phyloP scores from a whole-genome alignment of 2,329 filamentous ascomycete genomes.

The Monilinia polystroma region DNA sequence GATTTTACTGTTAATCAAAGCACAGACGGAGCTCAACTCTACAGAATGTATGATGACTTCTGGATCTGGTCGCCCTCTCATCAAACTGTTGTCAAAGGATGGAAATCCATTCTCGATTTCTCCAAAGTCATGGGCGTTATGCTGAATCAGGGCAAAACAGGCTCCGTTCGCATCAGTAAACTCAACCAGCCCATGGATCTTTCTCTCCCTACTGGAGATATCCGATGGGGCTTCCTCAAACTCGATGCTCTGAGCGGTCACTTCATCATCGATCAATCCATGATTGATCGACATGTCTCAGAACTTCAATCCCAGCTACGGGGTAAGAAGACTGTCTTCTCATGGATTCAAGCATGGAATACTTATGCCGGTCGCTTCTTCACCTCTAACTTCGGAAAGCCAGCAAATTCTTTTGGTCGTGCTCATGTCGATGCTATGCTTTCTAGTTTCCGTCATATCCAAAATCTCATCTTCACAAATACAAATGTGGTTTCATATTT shows the following conservation, averaged over 20 bases:
- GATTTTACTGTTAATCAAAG: slow-evolving; percentile 63
- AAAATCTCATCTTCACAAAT: slow-evolving; percentile 49
- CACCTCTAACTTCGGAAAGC: slow-evolving; percentile 55
- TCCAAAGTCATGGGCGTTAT: slow-evolving; percentile 54
- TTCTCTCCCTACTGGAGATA: slow-evolving; percentile 51
- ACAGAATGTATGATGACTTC: slow-evolving; percentile 64
- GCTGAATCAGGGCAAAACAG: slow-evolving; percentile 59
- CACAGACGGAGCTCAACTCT: slow-evolving; percentile 54
- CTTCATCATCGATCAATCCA: slow-evolving; percentile 55
- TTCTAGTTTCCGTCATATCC: slow-evolving; percentile 51
- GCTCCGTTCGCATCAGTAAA: slow-evolving; percentile 46
- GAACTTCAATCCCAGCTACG: slow-evolving; percentile 56
- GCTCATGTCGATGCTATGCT: slow-evolving; percentile 57
- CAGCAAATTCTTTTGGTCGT: slow-evolving; percentile 54
- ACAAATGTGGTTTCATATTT: slow-evolving; percentile 49
- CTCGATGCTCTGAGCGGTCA: slow-evolving; percentile 50
- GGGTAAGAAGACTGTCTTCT: slow-evolving; percentile 52
- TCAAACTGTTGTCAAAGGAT: slow-evolving; percentile 53
- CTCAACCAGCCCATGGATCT: slow-evolving; percentile 23
- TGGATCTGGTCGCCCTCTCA: slow-evolving; percentile 63
- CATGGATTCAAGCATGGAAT: slow-evolving; percentile 61
- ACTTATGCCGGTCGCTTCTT: slow-evolving; percentile 58
- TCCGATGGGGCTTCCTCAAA: slow-evolving; percentile 59
- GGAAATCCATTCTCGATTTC: slow-evolving; percentile 58
- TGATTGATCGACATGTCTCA: slow-evolving; percentile 56